Evolutionary conservation across 768 basidiomycete species (phyloP), one percentile per base, ranked within the genome.

Genomic region (Boletus reticulatus): DNA sequence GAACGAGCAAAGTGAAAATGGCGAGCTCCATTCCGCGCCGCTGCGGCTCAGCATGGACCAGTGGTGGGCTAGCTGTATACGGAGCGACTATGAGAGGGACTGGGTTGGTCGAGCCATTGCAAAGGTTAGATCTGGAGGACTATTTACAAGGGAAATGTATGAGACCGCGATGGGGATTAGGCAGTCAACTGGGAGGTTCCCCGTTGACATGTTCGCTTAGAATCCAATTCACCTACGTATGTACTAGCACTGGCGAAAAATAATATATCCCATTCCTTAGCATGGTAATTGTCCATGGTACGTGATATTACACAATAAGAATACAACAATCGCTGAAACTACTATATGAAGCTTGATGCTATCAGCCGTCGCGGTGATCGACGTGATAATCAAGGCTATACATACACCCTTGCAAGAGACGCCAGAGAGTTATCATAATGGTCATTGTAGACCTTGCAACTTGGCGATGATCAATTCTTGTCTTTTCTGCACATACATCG

Each of bases 1-100:
- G 27, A 80, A 75, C 61, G 85, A 89, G 64, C 88, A 89, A 65
- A 87, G 84, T 62, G 82, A 86, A 65, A 66, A 74, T 20, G 72
- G 74, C 31, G 71, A 78, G 62, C 75, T 91, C 42, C 75, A 81
- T 62, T 73, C 79, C n/a, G 60, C 63, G 11, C 69, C 70, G 12
- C 72, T 89, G 47, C 66, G 69, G 47, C 70, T 72, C 59, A 89
- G 88, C 66, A 89, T 89, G 87, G 88, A 88, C 57, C 73, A 76
- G 53, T 91, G 86, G 84, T 89, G 88, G 88, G 82, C 83, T 19
- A 87, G 87, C 62, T 90, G 88, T 65, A 72, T 88, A 48, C 76
- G 88, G 56, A 77, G 85, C 58, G 76, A 78, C n/a, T 71, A 75
- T 56, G 84, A 87, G 58, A 75, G 87, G 58, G 64, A 70, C 24